Percentiles rank a stretch among this genome's conserved stretches.
Evolutionary conservation across 148 eudicot species (phyloP).

Genomic region (Nepenthes mirabilis): DNA sequence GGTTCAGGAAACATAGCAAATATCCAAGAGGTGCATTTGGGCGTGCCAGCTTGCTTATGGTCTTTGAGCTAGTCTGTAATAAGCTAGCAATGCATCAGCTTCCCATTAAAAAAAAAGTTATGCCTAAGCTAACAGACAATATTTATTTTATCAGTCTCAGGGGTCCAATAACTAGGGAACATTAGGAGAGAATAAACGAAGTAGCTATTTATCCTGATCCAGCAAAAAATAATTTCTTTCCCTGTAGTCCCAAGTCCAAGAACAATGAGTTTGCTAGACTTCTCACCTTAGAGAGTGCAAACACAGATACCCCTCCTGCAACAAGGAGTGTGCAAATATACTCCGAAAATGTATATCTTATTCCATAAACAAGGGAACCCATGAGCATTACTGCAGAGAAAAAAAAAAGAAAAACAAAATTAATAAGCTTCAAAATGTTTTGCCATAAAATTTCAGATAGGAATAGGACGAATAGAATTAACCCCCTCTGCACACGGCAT

Average conservation of each 20-base stretch:
- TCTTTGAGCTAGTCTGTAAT: constrained; percentile 84
- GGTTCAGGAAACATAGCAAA: constrained; percentile 85
- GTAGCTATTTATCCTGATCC: neutral
- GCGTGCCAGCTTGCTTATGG: constrained; percentile 81
- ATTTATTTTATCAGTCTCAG: neutral
- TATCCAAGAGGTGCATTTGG: constrained; percentile 98
- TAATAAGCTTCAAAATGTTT: too few relatives aligned
- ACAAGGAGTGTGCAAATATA: constrained; percentile 73
- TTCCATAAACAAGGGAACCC: constrained; percentile 72
- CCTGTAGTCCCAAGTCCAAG: neutral
- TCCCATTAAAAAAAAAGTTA: too few relatives aligned
- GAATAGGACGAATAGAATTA: too few relatives aligned
- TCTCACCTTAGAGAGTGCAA: constrained; percentile 81
- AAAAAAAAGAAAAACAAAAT: neutral
- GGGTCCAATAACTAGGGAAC: neutral
- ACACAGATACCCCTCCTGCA: constrained; percentile 85
- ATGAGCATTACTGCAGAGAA: constrained; percentile 72
- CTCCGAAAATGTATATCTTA: constrained; percentile 68
- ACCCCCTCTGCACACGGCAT: too few relatives aligned
- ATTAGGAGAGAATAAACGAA: neutral
- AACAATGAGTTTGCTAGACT: neutral
- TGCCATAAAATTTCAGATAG: too few relatives aligned
- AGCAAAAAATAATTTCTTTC: too few relatives aligned
- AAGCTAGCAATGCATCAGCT: neutral
- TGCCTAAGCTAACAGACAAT: too few relatives aligned